Conservation (phyloP, 768 basidiomycete species). For the Xerocomellus intermedius region DNA sequence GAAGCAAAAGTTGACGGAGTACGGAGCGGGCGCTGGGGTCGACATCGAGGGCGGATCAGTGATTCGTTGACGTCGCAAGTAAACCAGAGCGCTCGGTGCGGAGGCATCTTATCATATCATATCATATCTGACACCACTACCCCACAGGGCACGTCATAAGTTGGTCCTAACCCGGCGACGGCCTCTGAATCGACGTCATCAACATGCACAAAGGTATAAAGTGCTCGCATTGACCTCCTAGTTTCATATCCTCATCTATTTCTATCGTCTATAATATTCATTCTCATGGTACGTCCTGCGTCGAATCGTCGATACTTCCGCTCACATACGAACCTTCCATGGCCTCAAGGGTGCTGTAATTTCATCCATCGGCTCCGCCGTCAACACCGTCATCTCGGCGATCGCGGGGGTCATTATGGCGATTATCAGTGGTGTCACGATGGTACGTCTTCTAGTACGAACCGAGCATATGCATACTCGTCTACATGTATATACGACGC, state of each 20-base stretch:
- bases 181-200: no score
- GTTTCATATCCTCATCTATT: background rate
- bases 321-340: background rate
- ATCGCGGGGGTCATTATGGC: constrained; percentile 50
- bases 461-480: background rate
- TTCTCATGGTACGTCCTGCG: constrained; percentile 2
- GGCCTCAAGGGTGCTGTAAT: constrained; percentile 52
- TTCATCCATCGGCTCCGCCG: constrained; percentile 60
- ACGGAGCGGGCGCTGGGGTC: background rate
- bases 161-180: no score
- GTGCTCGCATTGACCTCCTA: background rate
- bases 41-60: background rate
- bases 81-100: no score
- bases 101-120: no score
- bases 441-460: constrained; percentile 39
- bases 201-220: background rate
- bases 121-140: no score
- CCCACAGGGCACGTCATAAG: no score
- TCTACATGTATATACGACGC: background rate
- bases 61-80: no score
- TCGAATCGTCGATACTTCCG: background rate
- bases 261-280: no score
- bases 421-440: constrained; percentile 57
- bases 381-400: constrained; percentile 57
- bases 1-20: constrained; percentile 50